Percentiles rank a stretch among this genome's conserved stretches.
These are phyloP conservation scores for Colletotrichum euphorbiae DNA, from an alignment of 2,329 filamentous ascomycete species.

Conservation along the genomic window DNA sequence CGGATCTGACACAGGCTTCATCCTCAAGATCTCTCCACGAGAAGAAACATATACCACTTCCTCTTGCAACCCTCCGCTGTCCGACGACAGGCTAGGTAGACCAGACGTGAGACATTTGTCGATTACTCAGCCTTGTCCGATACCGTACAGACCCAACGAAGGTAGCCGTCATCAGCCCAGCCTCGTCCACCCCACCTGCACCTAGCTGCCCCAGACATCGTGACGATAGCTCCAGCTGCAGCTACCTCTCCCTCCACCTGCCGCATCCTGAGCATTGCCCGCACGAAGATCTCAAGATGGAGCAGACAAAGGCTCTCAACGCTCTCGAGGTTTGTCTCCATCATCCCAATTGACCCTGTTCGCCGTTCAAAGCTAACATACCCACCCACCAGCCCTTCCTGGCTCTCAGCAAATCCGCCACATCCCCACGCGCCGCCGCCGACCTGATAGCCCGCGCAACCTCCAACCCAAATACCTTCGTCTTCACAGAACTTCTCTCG, in stretches of 20 bases:
- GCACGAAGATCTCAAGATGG: constrained; percentile 63
- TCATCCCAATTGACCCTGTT: background rate
- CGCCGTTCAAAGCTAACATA: constrained; percentile 44
- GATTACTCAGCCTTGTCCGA: constrained; percentile 19
- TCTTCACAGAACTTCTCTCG: constrained; percentile 94
- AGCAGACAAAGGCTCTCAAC: constrained; percentile 76
- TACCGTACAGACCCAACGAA: background rate
- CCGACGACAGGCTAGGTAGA: constrained; percentile 6
- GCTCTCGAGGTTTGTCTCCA: constrained; percentile 66
- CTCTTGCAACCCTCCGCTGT: background rate
- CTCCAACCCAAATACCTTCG: constrained; percentile 87
- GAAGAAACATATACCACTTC: constrained; percentile 17
- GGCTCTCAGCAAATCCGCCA: constrained; percentile 86
- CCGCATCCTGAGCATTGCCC: constrained; percentile 15
- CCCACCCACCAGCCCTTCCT: constrained; percentile 82
- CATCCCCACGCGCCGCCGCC: constrained; percentile 83
- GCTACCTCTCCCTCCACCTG: background rate
- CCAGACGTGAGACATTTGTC: background rate
- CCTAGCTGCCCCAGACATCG: background rate
- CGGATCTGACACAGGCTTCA: constrained; percentile 44
- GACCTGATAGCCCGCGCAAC: constrained; percentile 91
- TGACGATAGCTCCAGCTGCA: constrained; percentile 11
- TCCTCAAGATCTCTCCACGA: constrained; percentile 25
- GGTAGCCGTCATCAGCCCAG: constrained; percentile 10
- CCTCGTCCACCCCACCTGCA: constrained; percentile 30